Evolutionary conservation across 441 rosid genomes (phyloP).

Genomic region (Pelargonium cotyledonis): DNA sequence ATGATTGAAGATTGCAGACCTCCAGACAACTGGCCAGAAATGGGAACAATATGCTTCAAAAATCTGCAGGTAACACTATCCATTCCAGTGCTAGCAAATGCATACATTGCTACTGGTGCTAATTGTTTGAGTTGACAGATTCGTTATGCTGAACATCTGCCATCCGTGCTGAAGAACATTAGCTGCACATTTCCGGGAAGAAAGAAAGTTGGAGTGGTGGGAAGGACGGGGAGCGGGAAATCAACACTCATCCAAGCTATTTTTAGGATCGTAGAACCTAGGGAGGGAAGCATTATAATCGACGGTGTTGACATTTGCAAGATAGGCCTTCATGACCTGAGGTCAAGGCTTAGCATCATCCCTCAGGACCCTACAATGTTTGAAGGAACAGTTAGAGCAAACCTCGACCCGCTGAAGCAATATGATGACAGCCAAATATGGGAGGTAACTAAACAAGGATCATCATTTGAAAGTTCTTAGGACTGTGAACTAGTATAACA

Average conservation of each 20-base stretch:
- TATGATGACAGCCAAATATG: slow-evolving; percentile 74
- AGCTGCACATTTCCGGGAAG: slow-evolving; percentile 80
- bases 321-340: slow-evolving; percentile 80
- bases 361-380: slow-evolving; percentile 97
- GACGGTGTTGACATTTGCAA: slow-evolving; percentile 61
- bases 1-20: slow-evolving; percentile 55
- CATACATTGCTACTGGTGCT: neutral
- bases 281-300: slow-evolving; percentile 60
- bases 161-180: slow-evolving; percentile 71
- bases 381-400: slow-evolving; percentile 79
- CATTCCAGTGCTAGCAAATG: neutral
- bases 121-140: slow-evolving; percentile 33
- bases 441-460: slow-evolving; percentile 46
- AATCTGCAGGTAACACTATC: slow-evolving; percentile 56
- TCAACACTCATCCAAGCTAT: slow-evolving; percentile 84
- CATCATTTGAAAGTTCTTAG: neutral
- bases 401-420: slow-evolving; percentile 84
- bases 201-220: slow-evolving; percentile 74
- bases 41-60: slow-evolving; percentile 67
- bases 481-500: too few relatives aligned
- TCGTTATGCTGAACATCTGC: slow-evolving; percentile 79
- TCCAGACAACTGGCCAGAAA: slow-evolving; percentile 76
- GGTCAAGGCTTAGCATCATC: slow-evolving; percentile 71
- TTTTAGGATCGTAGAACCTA: slow-evolving; percentile 76
- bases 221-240: slow-evolving; percentile 93